Base-by-base conservation (phyloP, 2,329 filamentous ascomycete genomes). In the Dactylellina cionopaga region DNA sequence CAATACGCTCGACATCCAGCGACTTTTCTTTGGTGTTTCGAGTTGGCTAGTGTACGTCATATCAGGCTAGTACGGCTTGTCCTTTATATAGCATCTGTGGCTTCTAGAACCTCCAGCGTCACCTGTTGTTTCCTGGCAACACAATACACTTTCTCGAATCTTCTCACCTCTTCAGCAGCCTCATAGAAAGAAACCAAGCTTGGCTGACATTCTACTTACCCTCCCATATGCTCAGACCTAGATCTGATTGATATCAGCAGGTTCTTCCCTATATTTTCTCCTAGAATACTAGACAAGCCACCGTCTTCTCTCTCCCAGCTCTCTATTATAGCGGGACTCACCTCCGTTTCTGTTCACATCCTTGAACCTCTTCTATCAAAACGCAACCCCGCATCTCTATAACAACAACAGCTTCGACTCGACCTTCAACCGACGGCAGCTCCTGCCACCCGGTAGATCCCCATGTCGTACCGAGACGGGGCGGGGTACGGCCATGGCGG, bases 401-500 rank as follows among this genome's bases (percentile, higher is more conserved):
- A 55, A 6, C 2, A 41, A 41, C 51, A 55, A 55, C 15, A 17
- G 4, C 19, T 25, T 19, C 27, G 51, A 55, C 31, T 55, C 17
- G 15, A 47, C 24, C 43, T 41, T 25, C 27, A 4, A 31, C 47
- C 22, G 51, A 29, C 35, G 25, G 51, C 54, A 37, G 41, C 31
- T 25, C 17, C 44, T 66, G 35, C 54, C 43, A 41, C 15, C 31
- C 44, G 46, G 17, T 58, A 27, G 15, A 31, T 33, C n/a, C 29
- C 59, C 52, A 72, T 72, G 68, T 72, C 68, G 66, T 71, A 71
- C 58, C 68, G 59, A 55, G 66, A 60, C 43, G 59, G 68, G 68
- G 62, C 17, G 35, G 68, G 58, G 66, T 71, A 64, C 58, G 58
- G 66, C 58, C 66, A 63, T 52, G 58, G 66, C 27, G 56, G 66